Evolutionary conservation across 441 rosid species (phyloP).

Genomic region (Codiaeum variegatum): DNA sequence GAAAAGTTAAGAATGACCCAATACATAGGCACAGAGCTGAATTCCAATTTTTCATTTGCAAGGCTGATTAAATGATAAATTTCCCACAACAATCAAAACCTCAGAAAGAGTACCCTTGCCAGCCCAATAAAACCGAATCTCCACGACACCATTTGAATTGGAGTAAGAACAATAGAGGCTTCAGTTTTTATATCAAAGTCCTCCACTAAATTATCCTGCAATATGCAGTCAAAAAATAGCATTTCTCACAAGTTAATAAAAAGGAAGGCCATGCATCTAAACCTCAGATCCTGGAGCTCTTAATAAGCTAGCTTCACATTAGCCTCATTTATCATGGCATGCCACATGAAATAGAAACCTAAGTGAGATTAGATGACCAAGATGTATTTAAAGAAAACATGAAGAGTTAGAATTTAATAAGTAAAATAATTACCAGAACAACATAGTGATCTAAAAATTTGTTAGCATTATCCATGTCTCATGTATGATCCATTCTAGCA

Average conservation of each 20-base stretch:
- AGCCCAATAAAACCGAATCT: constrained; percentile 25
- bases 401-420: not conserved
- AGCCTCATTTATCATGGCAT: not conserved
- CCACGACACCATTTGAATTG: constrained; percentile 12
- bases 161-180: not conserved
- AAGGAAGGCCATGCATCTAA: not conserved
- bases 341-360: not conserved
- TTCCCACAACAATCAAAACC: not conserved
- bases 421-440: not conserved
- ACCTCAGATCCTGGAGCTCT: not conserved
- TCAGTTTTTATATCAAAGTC: constrained; percentile 7
- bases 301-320: not conserved
- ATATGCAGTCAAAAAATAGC: not conserved
- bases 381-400: not conserved
- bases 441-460: not conserved
- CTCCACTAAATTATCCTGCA: constrained; percentile 4
- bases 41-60: not conserved
- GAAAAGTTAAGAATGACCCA: not conserved
- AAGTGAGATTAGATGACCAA: not conserved
- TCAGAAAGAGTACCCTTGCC: constrained; percentile 27
- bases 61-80: not conserved
- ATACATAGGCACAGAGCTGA: not conserved
- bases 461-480: not conserved
- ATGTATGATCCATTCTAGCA: not conserved
- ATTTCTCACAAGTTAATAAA: not conserved